Evolutionary conservation across 179 eudicot genomes (phyloP).

Genomic region (Spergularia azorica): DNA sequence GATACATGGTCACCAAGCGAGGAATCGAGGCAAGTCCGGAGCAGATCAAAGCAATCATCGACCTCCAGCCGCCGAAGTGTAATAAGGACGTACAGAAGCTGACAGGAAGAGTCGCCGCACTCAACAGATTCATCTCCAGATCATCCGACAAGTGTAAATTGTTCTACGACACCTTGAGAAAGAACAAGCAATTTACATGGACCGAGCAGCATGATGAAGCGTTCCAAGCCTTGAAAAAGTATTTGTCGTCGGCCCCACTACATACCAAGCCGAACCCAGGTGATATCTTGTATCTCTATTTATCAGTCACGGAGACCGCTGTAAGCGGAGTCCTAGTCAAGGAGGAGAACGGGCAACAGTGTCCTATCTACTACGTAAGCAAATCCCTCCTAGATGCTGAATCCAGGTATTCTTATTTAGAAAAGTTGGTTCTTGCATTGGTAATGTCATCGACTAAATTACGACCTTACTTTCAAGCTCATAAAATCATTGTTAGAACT

Average conservation of each 20-base stretch:
- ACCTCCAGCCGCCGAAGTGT: background rate
- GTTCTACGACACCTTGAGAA: conserved; percentile 4
- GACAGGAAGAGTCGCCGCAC: background rate
- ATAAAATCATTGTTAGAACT: background rate
- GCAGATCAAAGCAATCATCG: background rate
- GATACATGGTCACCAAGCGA: background rate
- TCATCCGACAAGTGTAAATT: background rate
- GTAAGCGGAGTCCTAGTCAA: background rate
- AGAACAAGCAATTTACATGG: background rate
- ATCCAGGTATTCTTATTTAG: background rate
- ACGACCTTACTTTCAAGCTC: background rate
- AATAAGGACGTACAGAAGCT: background rate
- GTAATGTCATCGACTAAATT: background rate
- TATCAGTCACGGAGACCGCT: background rate
- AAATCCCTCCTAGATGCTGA: background rate
- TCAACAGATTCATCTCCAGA: background rate
- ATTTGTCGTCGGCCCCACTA: background rate
- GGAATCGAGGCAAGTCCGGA: conserved; percentile 14
- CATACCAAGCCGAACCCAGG: background rate
- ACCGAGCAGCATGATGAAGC: background rate
- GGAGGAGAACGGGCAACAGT: background rate
- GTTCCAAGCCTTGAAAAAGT: background rate
- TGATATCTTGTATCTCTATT: background rate
- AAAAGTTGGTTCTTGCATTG: background rate
- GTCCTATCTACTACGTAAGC: background rate